phyloP scores from a whole-genome alignment of 2,329 filamentous ascomycete species.

The Penicillium rolfsii region DNA sequence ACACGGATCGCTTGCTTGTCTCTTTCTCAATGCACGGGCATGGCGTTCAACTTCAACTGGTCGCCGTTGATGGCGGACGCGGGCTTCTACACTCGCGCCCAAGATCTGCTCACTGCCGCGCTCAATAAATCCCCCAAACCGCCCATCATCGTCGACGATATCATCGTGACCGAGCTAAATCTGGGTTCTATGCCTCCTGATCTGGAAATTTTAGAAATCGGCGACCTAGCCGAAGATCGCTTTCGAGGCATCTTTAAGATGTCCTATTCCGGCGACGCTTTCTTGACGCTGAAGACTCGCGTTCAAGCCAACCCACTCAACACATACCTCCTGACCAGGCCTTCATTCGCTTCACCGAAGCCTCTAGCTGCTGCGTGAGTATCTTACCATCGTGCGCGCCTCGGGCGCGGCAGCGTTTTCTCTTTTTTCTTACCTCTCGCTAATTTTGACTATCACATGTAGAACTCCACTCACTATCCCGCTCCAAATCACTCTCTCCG shows the following conservation, averaged over 20 bases:
- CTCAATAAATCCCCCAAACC: slow-evolving; percentile 98
- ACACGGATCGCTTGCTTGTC: slow-evolving; percentile 6
- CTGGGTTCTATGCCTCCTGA: slow-evolving; percentile 92
- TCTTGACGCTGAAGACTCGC: slow-evolving; percentile 89
- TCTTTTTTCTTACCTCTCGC: slow-evolving; percentile 2
- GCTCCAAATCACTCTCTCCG: slow-evolving; percentile 93
- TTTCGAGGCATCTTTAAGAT: slow-evolving; percentile 99
- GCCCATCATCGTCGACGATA: slow-evolving; percentile 98
- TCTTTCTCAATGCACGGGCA: slow-evolving; percentile 51
- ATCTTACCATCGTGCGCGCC: not conserved
- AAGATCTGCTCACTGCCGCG: slow-evolving; percentile 90
- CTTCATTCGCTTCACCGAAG: slow-evolving; percentile 87
- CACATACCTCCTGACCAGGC: slow-evolving; percentile 90
- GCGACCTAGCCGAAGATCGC: slow-evolving; percentile 92
- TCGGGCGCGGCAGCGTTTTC: not conserved
- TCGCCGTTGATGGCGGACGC: slow-evolving; percentile 96
- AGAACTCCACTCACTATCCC: slow-evolving; percentile 89
- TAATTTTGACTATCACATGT: slow-evolving; percentile 18
- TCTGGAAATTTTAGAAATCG: slow-evolving; percentile 95
- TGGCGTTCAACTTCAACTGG: slow-evolving; percentile 99
- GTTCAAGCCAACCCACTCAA: slow-evolving; percentile 98
- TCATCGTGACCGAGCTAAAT: slow-evolving; percentile 96
- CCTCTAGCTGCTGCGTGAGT: slow-evolving; percentile 78
- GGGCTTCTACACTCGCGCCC: slow-evolving; percentile 83
- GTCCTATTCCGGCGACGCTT: slow-evolving; percentile 95